A percentile compares a stretch with the other conserved stretches of the same genome.
These are phyloP conservation scores for Exophiala spinifera DNA, from an alignment of 2,329 filamentous ascomycete species.

Conservation along the genomic window DNA sequence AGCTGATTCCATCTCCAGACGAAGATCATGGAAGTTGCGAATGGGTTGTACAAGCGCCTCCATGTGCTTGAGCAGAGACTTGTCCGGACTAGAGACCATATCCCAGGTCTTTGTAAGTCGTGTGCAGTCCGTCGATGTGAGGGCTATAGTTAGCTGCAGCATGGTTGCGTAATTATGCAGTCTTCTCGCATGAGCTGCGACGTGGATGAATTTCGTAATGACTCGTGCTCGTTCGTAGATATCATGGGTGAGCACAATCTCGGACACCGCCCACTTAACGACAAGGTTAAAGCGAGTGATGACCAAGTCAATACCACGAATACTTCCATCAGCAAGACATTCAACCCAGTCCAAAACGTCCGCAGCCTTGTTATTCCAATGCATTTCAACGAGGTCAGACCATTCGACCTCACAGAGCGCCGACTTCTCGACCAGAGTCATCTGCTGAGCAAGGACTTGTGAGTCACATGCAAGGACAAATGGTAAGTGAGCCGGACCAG, in stretches of 20 bases:
- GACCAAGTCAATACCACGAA: constrained; percentile 60
- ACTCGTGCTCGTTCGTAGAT: constrained; percentile 58
- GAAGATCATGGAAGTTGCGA: constrained; percentile 61
- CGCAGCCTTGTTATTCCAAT: constrained; percentile 56
- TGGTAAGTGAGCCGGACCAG: constrained; percentile 50
- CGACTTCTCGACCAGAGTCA: constrained; percentile 64
- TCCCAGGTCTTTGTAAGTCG: constrained; percentile 59
- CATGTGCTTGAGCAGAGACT: constrained; percentile 55
- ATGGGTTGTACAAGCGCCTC: constrained; percentile 61
- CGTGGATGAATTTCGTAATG: constrained; percentile 62
- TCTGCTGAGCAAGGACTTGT: constrained; percentile 59
- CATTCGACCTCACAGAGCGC: constrained; percentile 65
- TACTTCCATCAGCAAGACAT: constrained; percentile 54
- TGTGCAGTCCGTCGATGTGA: constrained; percentile 58
- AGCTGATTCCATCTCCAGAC: constrained; percentile 62
- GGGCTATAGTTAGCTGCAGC: constrained; percentile 62
- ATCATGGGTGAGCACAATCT: constrained; percentile 58
- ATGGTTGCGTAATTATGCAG: constrained; percentile 65
- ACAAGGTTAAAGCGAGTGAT: constrained; percentile 65
- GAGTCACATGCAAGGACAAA: constrained; percentile 64
- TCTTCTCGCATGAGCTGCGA: constrained; percentile 56
- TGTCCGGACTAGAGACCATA: constrained; percentile 54
- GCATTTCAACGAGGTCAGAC: constrained; percentile 63
- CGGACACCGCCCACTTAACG: constrained; percentile 64
- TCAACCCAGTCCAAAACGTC: constrained; percentile 59